These are phyloP conservation scores for Phytophthora brassicae DNA, from an alignment of 352 stramenopile genomes.

Conservation along the genomic window DNA sequence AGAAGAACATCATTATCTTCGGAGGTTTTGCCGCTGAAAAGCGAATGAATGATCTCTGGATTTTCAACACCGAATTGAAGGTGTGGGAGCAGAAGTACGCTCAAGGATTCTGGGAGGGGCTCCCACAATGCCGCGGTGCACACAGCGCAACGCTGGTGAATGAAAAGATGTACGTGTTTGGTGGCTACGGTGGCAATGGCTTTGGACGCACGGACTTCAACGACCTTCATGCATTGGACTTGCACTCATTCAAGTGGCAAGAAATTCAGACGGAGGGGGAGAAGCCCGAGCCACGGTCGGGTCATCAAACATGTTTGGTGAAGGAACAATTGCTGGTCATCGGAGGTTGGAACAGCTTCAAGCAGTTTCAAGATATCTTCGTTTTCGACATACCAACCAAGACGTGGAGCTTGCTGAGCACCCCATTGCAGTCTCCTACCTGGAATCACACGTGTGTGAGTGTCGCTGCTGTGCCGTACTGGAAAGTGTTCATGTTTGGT, in stretches of 20 bases:
- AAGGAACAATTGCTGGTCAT: constrained; percentile 93
- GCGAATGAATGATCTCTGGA: constrained; percentile 96
- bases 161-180: constrained; percentile 94
- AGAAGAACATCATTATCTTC: constrained; percentile 93
- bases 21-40: constrained; percentile 93
- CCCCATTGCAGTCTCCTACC: constrained; percentile 62
- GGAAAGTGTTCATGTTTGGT: constrained; percentile 98
- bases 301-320: constrained; percentile 91
- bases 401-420: constrained; percentile 80
- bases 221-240: constrained; percentile 92
- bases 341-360: constrained; percentile 95
- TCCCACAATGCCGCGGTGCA: constrained; percentile 90
- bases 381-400: constrained; percentile 88
- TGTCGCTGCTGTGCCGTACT: constrained; percentile 94
- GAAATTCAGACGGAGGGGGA: constrained; percentile 86
- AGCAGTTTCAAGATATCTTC: constrained; percentile 97
- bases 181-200: constrained; percentile 95
- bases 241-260: constrained; percentile 92
- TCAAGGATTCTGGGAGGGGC: constrained; percentile 86
- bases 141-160: constrained; percentile 90
- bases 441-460: constrained; percentile 96
- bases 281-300: constrained; percentile 90
- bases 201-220: constrained; percentile 95
- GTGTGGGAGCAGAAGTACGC: constrained; percentile 93
- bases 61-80: constrained; percentile 93